Conservation (phyloP, 345 rosid species). For the Syzygium grande region DNA sequence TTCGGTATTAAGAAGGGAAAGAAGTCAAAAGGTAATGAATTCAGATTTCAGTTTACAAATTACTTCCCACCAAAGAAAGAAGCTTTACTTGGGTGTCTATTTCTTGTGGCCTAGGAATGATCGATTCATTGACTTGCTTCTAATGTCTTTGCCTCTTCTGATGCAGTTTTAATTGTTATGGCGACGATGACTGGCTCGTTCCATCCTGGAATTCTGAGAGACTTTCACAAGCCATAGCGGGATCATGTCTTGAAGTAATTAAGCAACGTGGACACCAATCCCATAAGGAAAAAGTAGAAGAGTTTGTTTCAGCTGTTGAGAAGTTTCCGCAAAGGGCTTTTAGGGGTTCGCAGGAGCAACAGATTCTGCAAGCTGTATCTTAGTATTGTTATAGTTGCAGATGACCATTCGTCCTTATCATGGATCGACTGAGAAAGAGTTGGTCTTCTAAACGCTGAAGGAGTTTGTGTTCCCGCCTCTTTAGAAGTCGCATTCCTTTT, state of each 20-base stretch:
- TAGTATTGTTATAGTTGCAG: neutral
- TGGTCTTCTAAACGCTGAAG: neutral
- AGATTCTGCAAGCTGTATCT: conserved; percentile 8
- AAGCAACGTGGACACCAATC: conserved; percentile 83
- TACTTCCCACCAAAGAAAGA: neutral
- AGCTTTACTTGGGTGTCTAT: neutral
- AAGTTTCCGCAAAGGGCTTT: conserved; percentile 54
- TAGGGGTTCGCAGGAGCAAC: conserved; percentile 21
- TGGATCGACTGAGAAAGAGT: neutral
- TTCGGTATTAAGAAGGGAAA: neutral
- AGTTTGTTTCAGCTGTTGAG: conserved; percentile 53
- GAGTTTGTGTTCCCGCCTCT: neutral
- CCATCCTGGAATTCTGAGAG: conserved; percentile 84
- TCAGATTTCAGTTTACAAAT: neutral
- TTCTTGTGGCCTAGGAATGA: neutral
- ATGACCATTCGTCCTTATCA: neutral
- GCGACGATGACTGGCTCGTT: conserved; percentile 64
- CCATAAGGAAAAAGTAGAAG: conserved; percentile 75
- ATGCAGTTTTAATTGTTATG: conserved; percentile 56
- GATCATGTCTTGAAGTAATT: conserved; percentile 52
- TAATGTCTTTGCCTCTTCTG: neutral
- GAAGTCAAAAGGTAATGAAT: neutral
- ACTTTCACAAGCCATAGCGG: conserved; percentile 59
- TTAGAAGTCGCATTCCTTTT: neutral
- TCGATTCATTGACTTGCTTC: neutral